These are phyloP conservation scores for Botrytis medusae DNA, from an alignment of 2,329 filamentous ascomycete species.

Conservation along the genomic window DNA sequence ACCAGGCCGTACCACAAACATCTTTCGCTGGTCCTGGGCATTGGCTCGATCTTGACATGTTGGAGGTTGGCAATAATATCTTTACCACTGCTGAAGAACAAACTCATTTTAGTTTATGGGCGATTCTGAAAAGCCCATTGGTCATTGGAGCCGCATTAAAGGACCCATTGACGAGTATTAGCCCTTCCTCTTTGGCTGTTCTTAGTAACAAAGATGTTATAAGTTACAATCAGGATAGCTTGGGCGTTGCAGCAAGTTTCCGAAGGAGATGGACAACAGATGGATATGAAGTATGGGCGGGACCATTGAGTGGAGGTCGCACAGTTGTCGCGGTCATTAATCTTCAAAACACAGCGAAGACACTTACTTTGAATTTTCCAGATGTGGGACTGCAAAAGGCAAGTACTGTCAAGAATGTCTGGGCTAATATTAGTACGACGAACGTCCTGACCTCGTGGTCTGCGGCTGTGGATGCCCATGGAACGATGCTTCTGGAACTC, in stretches of 20 bases:
- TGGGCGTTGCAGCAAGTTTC: conserved; percentile 34
- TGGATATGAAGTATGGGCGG: conserved; percentile 36
- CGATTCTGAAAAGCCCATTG: conserved; percentile 42
- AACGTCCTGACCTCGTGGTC: conserved; percentile 32
- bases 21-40: conserved; percentile 42
- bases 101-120: conserved; percentile 46
- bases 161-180: conserved; percentile 28
- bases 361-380: conserved; percentile 32
- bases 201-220: conserved; percentile 34
- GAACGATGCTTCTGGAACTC: conserved; percentile 33
- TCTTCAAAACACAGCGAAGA: conserved; percentile 25
- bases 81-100: conserved; percentile 43
- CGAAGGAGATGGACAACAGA: conserved; percentile 32
- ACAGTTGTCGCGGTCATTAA: conserved; percentile 34
- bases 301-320: conserved; percentile 30
- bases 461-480: conserved; percentile 30
- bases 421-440: conserved; percentile 24
- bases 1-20: conserved; percentile 45
- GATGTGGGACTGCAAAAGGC: conserved; percentile 34
- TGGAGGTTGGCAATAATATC: conserved; percentile 43
- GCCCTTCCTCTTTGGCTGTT: conserved; percentile 25
- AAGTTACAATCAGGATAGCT: conserved; percentile 34
- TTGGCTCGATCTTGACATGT: conserved; percentile 48
- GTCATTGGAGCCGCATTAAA: conserved; percentile 35
- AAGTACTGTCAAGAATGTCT: conserved; percentile 31